These are phyloP conservation scores for Cercospora berteroae DNA, from an alignment of 2,329 filamentous ascomycete species.

Conservation along the genomic window DNA sequence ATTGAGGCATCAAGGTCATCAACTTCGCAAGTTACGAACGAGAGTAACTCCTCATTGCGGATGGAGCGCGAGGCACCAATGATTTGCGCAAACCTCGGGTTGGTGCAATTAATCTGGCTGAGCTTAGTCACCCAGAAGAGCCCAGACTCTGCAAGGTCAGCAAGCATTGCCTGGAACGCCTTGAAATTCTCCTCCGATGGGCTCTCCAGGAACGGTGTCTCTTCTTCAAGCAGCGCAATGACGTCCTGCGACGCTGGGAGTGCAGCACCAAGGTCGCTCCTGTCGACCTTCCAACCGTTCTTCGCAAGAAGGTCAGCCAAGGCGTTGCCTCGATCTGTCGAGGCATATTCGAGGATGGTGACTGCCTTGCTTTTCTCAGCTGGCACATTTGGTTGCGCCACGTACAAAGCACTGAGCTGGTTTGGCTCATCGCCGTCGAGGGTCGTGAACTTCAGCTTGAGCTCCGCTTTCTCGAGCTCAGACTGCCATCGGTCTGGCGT, in stretches of 20 bases:
- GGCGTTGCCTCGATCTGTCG: neutral
- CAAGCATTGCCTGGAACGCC: neutral
- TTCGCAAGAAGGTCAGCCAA: neutral
- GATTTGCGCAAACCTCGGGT: neutral
- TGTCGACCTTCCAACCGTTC: neutral
- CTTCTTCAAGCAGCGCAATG: neutral
- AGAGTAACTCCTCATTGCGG: neutral
- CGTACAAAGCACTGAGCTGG: neutral
- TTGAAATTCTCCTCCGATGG: neutral
- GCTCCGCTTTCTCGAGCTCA: neutral
- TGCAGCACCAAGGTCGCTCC: neutral
- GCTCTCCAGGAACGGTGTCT: neutral
- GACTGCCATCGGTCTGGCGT: neutral
- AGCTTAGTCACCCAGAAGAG: slow-evolving; percentile 11
- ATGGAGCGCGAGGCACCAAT: neutral
- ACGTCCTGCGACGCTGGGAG: neutral
- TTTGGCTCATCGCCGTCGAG: neutral
- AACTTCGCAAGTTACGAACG: neutral
- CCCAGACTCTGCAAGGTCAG: neutral
- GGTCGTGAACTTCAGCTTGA: neutral
- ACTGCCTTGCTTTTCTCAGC: neutral
- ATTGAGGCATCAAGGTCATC: neutral
- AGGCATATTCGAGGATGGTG: neutral
- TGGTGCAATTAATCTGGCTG: neutral
- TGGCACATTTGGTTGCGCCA: neutral